phyloP scores from a whole-genome alignment of 352 stramenopile species.

The Phytophthora brassicae region DNA sequence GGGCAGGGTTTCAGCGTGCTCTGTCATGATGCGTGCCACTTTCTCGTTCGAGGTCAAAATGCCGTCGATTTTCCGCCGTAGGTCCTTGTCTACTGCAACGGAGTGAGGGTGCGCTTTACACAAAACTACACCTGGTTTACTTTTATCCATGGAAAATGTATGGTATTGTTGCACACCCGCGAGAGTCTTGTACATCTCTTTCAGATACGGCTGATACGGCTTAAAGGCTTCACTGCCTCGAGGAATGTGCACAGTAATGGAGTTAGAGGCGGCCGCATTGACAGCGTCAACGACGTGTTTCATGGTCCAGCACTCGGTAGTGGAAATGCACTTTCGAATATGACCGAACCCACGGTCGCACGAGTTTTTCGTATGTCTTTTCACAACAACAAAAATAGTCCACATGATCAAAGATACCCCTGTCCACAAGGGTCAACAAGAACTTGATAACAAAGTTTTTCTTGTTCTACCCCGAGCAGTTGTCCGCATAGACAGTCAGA shows the following conservation, averaged over 20 bases:
- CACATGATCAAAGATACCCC: conserved; percentile 7
- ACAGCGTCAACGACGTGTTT: too few relatives aligned
- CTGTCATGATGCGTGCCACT: not conserved
- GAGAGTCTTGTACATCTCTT: too few relatives aligned
- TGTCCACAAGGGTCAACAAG: conserved; percentile 13
- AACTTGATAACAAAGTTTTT: conserved; percentile 24
- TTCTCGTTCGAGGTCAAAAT: not conserved
- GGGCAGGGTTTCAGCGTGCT: not conserved
- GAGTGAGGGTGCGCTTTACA: not conserved
- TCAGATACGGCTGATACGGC: too few relatives aligned
- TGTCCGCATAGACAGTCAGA: conserved; percentile 16
- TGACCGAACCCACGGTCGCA: too few relatives aligned
- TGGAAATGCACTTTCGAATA: not conserved
- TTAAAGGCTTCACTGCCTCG: too few relatives aligned
- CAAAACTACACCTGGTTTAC: too few relatives aligned
- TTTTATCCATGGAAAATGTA: too few relatives aligned
- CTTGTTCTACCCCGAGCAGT: conserved; percentile 16
- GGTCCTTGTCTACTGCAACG: not conserved
- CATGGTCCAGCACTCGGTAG: not conserved
- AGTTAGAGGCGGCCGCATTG: too few relatives aligned
- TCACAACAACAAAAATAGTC: conserved; percentile 24
- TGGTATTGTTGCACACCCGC: too few relatives aligned
- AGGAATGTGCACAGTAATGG: too few relatives aligned
- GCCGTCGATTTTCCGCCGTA: conserved; percentile 9
- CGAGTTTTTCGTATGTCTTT: conserved; percentile 9